A percentile compares a stretch with the other conserved stretches of the same genome.
Conservation (phyloP, 768 basidiomycete species). For the Rhodotorula sphaerocarpa region DNA sequence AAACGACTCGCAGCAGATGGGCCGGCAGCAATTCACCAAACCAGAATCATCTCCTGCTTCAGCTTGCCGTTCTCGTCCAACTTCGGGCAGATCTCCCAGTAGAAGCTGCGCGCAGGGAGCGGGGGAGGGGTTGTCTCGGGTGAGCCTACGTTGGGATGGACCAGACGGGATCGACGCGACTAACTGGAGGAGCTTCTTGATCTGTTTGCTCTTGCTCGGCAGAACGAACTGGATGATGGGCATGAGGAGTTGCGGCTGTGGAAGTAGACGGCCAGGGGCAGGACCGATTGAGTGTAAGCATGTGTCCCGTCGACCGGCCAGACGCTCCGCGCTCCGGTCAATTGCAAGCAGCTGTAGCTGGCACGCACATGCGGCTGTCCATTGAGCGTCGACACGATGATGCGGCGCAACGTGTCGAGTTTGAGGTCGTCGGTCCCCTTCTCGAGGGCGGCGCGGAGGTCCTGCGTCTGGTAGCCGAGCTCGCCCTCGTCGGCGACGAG, state of each 20-base stretch:
- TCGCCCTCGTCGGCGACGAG: constrained; percentile 31
- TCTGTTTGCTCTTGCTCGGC: constrained; percentile 86
- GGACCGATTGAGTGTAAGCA: not conserved
- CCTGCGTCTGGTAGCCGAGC: constrained; percentile 22
- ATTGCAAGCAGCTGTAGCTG: no score
- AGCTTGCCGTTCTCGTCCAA: constrained; percentile 93
- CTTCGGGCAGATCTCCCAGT: constrained; percentile 97
- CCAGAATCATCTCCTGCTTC: constrained; percentile 99
- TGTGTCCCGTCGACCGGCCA: no score
- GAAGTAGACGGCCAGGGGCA: not conserved
- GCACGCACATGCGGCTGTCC: constrained; percentile 80
- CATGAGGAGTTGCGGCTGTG: constrained; percentile 59
- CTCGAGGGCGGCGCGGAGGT: constrained; percentile 53
- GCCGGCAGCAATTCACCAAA: constrained; percentile 55
- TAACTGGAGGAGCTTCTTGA: constrained; percentile 76
- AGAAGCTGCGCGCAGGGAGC: constrained; percentile 54
- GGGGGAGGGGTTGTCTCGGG: not conserved
- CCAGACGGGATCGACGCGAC: not conserved
- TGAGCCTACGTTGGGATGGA: no score
- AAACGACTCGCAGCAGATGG: no score
- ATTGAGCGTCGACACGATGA: constrained; percentile 87
- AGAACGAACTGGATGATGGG: constrained; percentile 96
- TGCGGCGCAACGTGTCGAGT: constrained; percentile 87
- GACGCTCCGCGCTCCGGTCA: no score
- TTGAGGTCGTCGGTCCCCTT: constrained; percentile 97